phyloP scores from a whole-genome alignment of 176 grass and related monocot genomes.

The Luzula sylvatica region DNA sequence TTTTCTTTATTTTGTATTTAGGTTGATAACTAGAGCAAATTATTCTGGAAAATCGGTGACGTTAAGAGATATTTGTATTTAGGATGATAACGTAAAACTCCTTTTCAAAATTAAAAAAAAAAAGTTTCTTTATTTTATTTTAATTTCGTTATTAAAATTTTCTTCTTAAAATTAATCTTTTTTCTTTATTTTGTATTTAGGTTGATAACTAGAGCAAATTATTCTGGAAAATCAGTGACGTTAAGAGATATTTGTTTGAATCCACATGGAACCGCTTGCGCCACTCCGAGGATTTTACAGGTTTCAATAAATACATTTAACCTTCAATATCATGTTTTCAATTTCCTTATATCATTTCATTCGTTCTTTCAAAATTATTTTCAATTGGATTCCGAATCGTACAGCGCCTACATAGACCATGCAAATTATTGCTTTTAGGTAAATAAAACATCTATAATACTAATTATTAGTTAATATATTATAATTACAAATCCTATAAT shows the following conservation, averaged over 20 bases:
- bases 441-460: conserved; percentile 10
- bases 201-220: conserved; percentile 79
- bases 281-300: conserved; percentile 96
- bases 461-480: conserved; percentile 20
- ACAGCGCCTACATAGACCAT: conserved; percentile 62
- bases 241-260: conserved; percentile 90
- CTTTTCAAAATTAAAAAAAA: conserved; percentile 90
- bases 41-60: conserved; percentile 71
- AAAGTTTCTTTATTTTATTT: conserved; percentile 57
- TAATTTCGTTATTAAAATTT: neutral
- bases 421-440: conserved; percentile 92
- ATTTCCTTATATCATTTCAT: conserved; percentile 6
- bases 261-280: conserved; percentile 75
- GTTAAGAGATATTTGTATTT: conserved; percentile 79
- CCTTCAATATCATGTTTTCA: neutral
- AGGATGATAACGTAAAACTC: conserved; percentile 82
- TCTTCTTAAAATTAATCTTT: conserved; percentile 9
- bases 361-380: conserved; percentile 78
- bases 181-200: conserved; percentile 26
- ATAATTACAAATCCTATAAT: neutral
- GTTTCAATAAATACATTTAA: conserved; percentile 34
- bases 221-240: conserved; percentile 64
- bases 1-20: conserved; percentile 22
- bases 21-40: conserved; percentile 77
- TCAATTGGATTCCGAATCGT: conserved; percentile 78